Evolutionary conservation across 2,329 filamentous ascomycete genomes (phyloP).

Genomic region (Trichophaea hybrida): DNA sequence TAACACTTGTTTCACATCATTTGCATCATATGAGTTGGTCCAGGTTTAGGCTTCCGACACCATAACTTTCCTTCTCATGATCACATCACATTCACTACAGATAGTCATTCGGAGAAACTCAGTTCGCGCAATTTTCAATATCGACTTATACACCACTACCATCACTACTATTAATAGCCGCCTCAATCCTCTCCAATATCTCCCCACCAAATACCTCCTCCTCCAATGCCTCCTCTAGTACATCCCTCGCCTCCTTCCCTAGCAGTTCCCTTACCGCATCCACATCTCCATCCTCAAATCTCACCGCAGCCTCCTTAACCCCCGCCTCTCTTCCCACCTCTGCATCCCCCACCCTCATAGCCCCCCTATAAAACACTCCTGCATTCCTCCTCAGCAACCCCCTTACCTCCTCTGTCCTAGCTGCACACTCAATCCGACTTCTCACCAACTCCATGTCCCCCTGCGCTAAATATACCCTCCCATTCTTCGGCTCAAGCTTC

Average conservation of each 20-base stretch:
- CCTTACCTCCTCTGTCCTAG: conserved; percentile 8
- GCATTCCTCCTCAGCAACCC: conserved; percentile 24
- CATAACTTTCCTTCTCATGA: too few species aligned
- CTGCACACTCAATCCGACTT: conserved; percentile 14
- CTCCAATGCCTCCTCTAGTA: conserved; percentile 21
- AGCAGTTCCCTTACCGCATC: conserved; percentile 10
- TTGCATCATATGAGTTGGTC: too few species aligned
- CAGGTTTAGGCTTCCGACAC: too few species aligned
- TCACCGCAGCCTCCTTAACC: conserved; percentile 23
- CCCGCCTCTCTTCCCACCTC: conserved; percentile 19
- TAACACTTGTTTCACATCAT: too few species aligned
- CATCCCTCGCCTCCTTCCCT: conserved; percentile 10
- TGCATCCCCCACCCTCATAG: conserved; percentile 10
- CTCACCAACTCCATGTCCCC: conserved; percentile 25
- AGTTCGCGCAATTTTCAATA: too few species aligned
- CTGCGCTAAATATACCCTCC: conserved; percentile 23
- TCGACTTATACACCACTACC: too few species aligned
- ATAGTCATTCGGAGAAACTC: too few species aligned
- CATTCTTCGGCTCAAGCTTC: conserved; percentile 19
- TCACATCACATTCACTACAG: too few species aligned
- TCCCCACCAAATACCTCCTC: conserved; percentile 27
- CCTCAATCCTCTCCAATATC: background rate
- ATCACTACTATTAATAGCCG: too few species aligned
- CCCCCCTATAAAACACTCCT: conserved; percentile 24
- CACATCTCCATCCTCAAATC: conserved; percentile 17